These are phyloP conservation scores for Globisporangium nagaii DNA, from an alignment of 352 stramenopile genomes.

Conservation along the genomic window DNA sequence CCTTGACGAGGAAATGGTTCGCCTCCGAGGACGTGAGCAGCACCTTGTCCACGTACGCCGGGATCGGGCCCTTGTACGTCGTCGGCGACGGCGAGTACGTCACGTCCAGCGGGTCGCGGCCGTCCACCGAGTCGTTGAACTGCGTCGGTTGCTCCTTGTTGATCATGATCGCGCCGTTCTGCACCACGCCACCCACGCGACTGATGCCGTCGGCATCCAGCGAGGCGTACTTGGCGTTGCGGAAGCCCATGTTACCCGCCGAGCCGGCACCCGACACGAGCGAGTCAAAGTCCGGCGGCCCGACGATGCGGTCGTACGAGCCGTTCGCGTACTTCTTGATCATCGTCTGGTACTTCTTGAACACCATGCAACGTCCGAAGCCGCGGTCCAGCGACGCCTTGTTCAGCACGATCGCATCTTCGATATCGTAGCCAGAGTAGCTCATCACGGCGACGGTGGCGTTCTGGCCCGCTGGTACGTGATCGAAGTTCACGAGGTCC, in stretches of 20 bases:
- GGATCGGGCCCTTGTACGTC: conserved; percentile 94
- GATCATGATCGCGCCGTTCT: conserved; percentile 96
- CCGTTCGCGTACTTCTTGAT: conserved; percentile 97
- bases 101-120: conserved; percentile 65
- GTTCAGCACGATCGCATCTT: conserved; percentile 99
- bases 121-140: conserved; percentile 86
- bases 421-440: conserved; percentile 99
- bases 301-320: conserved; percentile 93
- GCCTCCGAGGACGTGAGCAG: conserved; percentile 97
- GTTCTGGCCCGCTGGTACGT: conserved; percentile 98
- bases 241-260: conserved; percentile 50
- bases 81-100: conserved; percentile 86
- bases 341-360: conserved; percentile 97
- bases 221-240: conserved; percentile 89
- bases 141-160: conserved; percentile 98
- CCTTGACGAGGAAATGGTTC: conserved; percentile 98
- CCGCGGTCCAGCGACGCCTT: conserved; percentile 95
- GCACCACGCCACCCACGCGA: conserved; percentile 79
- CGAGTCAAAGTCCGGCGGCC: conserved; percentile 85
- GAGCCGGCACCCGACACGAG: conserved; percentile 40
- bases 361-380: conserved; percentile 98
- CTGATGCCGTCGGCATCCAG: conserved; percentile 97
- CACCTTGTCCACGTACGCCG: conserved; percentile 98
- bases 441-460: conserved; percentile 99
- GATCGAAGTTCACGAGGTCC: conserved; percentile 98